Base-by-base conservation (phyloP, 306 rosid species). In the Casuarina cunninghamiana region DNA sequence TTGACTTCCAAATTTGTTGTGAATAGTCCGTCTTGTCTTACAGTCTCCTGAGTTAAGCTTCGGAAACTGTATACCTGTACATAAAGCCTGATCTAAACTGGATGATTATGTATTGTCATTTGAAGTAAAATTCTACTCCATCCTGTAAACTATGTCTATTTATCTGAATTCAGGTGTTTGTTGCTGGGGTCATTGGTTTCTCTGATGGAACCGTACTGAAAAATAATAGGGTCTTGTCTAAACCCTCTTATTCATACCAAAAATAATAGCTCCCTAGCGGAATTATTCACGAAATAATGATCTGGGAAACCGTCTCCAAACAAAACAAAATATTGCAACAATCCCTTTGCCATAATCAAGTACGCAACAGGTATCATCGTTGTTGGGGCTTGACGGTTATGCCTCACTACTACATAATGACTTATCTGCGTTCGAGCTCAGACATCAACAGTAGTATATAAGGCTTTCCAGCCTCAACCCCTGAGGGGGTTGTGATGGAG, bases 41-140 rank as follows among this genome's bases (percentile, higher is more conserved):
- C 75, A 58, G 83, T 79, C 58, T 67, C 61, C 70, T 77, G 77
- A 79, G 89, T 81, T 80, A n/a, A 46, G 85, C 46, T 83, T 75
- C 42, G 87, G 81, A 79, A 81, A 65, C 89, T 66, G 63, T 87
- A 77, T 61, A 54, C 71, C 81, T 91, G 92, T 90, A 89, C 85
- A 87, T 84, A 84, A 84, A 79, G 80, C 85, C 74, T 83, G 53
- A 46, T 82, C 71, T 81, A 83, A 65, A 43, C 83, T 76, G 77
- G 84, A 79, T 86, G 71, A 63, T 43, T 81, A 83, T 80, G 87
- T 66, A 50, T 71, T 39, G 48, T 44, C 12, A 50, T 69, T 38
- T 81, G 76, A 71, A 75, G 82, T 80, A 63, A 26, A 79, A 80
- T 80, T 74, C 83, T 65, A 73, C 85, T 70, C 84, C 69, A 37